Evolutionary conservation across 768 basidiomycete species (phyloP).

Genomic region (Chlorophyllum brunneum): DNA sequence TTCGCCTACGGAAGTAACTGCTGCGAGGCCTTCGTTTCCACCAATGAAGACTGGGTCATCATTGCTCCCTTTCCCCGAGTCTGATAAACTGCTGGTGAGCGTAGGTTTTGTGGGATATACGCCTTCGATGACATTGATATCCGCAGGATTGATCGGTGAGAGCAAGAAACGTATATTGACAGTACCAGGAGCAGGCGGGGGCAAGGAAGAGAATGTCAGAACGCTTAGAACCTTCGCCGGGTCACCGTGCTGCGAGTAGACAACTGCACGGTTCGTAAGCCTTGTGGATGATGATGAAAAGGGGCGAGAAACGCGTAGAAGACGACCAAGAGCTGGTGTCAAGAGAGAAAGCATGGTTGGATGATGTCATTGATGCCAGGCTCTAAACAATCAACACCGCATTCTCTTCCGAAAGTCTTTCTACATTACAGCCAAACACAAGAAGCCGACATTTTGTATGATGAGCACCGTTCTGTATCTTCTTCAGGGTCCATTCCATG

Average conservation of each 20-base stretch:
- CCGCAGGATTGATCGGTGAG: slow-evolving; percentile 78
- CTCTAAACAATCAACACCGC: slow-evolving; percentile 5
- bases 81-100: slow-evolving; percentile 30
- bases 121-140: slow-evolving; percentile 78
- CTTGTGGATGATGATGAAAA: slow-evolving; percentile 28
- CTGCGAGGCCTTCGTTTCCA: slow-evolving; percentile 76
- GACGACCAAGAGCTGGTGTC: background rate
- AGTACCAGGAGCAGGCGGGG: slow-evolving; percentile 50
- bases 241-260: slow-evolving; percentile 58
- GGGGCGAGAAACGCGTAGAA: background rate
- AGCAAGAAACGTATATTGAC: slow-evolving; percentile 66
- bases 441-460: slow-evolving; percentile 13
- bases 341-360: slow-evolving; percentile 19
- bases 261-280: slow-evolving; percentile 53
- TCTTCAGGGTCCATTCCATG: background rate
- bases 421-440: slow-evolving; percentile 11
- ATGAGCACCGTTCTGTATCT: slow-evolving; percentile 5
- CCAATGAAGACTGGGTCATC: slow-evolving; percentile 49
- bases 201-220: slow-evolving; percentile 46
- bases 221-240: slow-evolving; percentile 57
- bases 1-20: slow-evolving; percentile 57
- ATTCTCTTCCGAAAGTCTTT: background rate
- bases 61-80: slow-evolving; percentile 27
- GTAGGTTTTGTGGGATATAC: slow-evolving; percentile 70
- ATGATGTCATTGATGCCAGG: slow-evolving; percentile 7